Evolutionary conservation across 192 early-diverging fungal genomes (phyloP).

Genomic region (Neocallimastix lanati): DNA sequence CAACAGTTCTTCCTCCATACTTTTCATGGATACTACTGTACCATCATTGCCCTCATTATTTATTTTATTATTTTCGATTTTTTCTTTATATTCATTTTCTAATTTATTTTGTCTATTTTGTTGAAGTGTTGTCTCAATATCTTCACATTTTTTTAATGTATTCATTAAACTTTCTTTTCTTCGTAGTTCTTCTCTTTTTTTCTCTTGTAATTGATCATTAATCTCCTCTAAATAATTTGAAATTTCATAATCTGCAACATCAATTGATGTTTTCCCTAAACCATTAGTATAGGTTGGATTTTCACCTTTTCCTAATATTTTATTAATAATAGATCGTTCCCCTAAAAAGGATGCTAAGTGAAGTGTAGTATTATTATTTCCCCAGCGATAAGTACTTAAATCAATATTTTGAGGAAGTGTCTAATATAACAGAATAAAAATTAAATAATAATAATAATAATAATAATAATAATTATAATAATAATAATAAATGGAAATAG

Average conservation of each 20-base stretch:
- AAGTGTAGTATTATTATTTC: background rate
- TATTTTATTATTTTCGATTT: background rate
- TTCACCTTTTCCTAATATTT: background rate
- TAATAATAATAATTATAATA: too few relatives aligned
- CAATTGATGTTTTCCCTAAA: background rate
- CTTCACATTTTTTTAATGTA: background rate
- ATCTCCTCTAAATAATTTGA: background rate
- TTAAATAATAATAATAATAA: too few relatives aligned
- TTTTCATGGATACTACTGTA: too few relatives aligned
- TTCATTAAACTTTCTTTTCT: background rate
- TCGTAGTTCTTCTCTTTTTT: background rate
- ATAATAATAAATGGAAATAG: too few relatives aligned
- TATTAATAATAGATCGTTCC: background rate
- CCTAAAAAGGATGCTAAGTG: background rate
- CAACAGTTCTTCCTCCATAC: too few relatives aligned
- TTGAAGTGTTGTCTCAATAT: background rate
- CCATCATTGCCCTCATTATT: background rate
- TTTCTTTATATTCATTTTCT: background rate
- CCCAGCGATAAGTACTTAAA: background rate
- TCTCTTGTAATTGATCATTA: background rate
- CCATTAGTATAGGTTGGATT: background rate
- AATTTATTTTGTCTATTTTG: background rate
- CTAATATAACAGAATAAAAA: background rate
- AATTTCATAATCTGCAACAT: background rate
- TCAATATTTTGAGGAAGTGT: background rate